These are phyloP conservation scores for Canavalia ensiformis DNA, from an alignment of 306 rosid genomes.

Conservation along the genomic window DNA sequence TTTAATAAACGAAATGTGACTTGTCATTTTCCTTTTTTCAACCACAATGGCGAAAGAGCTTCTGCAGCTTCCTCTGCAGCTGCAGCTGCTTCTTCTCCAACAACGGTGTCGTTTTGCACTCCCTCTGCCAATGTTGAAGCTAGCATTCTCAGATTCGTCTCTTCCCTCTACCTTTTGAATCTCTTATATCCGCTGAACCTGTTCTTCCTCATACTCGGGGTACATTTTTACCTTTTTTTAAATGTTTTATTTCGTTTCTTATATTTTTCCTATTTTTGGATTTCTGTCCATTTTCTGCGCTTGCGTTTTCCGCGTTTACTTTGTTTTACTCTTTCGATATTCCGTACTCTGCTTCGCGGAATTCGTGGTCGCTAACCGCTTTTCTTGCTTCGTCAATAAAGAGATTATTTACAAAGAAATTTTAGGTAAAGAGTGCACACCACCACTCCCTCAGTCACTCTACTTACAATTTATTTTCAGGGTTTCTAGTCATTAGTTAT, in stretches of 20 bases:
- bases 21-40: constrained; percentile 56
- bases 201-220: constrained; percentile 54
- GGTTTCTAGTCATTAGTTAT: not conserved
- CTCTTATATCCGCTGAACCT: constrained; percentile 53
- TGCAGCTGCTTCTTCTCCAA: constrained; percentile 52
- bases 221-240: constrained; percentile 32
- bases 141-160: constrained; percentile 46
- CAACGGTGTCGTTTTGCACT: constrained; percentile 60
- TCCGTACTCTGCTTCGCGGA: constrained; percentile 17
- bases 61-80: constrained; percentile 65
- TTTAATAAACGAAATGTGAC: constrained; percentile 43
- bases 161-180: constrained; percentile 56
- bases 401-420: constrained; percentile 41
- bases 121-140: constrained; percentile 47
- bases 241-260: not conserved
- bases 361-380: constrained; percentile 15
- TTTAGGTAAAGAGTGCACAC: constrained; percentile 30
- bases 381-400: constrained; percentile 34
- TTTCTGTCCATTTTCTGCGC: constrained; percentile 33
- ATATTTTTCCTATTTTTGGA: not conserved
- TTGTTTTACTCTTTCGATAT: not conserved
- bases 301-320: constrained; percentile 21
- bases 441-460: not conserved
- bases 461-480: not conserved
- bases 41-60: constrained; percentile 66